phyloP scores from a whole-genome alignment of 2,329 filamentous ascomycete species.

The Xylaria sp. region DNA sequence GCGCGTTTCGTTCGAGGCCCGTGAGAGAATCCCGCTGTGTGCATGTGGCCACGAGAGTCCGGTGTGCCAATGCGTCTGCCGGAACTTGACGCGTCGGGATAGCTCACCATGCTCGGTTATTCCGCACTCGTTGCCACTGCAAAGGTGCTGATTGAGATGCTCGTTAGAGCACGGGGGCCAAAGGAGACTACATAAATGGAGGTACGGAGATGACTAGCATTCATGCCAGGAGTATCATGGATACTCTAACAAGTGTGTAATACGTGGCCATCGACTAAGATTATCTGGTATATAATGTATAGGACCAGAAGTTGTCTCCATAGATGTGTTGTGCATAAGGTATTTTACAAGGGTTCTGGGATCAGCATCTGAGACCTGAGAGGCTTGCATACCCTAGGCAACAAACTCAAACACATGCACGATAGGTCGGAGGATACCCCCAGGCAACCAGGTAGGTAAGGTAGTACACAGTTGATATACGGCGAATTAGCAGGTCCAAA shows the following conservation, averaged over 20 bases:
- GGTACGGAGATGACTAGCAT: neutral
- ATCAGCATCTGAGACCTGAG: too few species aligned
- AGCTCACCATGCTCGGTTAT: neutral
- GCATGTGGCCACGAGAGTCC: slow-evolving; percentile 20
- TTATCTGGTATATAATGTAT: neutral
- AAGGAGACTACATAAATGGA: neutral
- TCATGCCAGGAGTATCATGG: neutral
- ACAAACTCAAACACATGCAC: too few species aligned
- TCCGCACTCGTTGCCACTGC: neutral
- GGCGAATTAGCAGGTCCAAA: neutral
- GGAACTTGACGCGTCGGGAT: neutral
- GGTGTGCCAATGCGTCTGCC: neutral
- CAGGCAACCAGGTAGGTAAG: neutral
- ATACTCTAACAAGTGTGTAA: neutral
- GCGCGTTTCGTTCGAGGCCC: slow-evolving; percentile 1
- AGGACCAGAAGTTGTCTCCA: too few species aligned
- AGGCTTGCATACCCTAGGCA: too few species aligned
- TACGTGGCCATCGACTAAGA: neutral
- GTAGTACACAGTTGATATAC: neutral
- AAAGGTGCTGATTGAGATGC: neutral
- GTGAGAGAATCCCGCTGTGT: slow-evolving; percentile 27
- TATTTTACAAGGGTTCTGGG: too few species aligned
- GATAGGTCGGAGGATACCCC: too few species aligned
- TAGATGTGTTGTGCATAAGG: too few species aligned
- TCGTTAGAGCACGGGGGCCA: neutral